Base-by-base conservation (phyloP, 345 rosid genomes). In the Erysimum cheiranthoides region DNA sequence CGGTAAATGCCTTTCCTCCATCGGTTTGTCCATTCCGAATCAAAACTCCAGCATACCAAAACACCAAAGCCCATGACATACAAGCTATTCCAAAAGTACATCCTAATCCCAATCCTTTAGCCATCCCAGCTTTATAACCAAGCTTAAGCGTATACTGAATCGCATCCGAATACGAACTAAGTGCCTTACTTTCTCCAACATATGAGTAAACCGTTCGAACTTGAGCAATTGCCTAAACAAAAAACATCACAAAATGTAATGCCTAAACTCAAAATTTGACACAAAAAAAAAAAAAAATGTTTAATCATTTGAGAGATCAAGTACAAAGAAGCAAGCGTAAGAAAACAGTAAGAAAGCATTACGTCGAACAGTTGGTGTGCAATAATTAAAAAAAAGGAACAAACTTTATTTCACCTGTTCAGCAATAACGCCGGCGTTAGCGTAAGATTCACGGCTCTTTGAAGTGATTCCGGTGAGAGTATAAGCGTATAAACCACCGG, bases 61-160 rank as follows among this genome's bases (percentile, higher is more conserved):
- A 96, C 30, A 96, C 99, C 57, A 96, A 85, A n/a, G 99, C 99
- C 99, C 99, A 96, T 10, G 99, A 96, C 99, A 96, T 96, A 75
- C 98, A 93, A 43, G 99, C 99, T 62, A 96, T 96, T 38, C 99
- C 99, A 73, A 88, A 96, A 0, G 99, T 96, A 75, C 99, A 96
- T 74, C 99, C 99, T 21, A 96, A 83, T 17, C 99, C 99, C 81
- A 96, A 84, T 4, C 99, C 99, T 84, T 96, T 96, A 67, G 99
- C 99, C 99, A 96, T 91, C 13, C 99, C 99, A 18, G 99, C 99
- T 83, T 93, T 96, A 78, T 96, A 96, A 46, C 99, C 97, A 11
- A 96, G 97, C 83, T 96, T 92, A 54, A 96, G 83, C 0, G 97
- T 93, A 73, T 90, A 89, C 58, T 95, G 99, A 82, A 96, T 93